Conservation (phyloP, 441 rosid genomes). For the Theobroma grandiflorum region DNA sequence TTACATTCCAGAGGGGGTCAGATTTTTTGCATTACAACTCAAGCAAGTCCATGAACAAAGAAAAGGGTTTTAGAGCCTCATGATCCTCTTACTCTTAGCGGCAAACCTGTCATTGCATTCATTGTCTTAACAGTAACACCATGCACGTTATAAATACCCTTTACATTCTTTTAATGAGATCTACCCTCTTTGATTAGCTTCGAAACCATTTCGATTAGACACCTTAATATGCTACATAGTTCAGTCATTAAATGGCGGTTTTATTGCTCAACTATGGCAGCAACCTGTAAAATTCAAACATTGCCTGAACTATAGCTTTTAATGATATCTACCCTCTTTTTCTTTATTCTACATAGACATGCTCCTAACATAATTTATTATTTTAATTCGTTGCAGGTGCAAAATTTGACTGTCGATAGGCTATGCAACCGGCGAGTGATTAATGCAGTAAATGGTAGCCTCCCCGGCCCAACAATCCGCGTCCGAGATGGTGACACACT, state of each 20-base stretch:
- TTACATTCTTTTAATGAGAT: neutral
- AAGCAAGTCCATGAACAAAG: neutral
- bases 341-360: neutral
- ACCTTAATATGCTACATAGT: neutral
- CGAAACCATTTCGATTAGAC: neutral
- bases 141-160: neutral
- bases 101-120: neutral
- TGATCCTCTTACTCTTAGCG: neutral
- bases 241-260: neutral
- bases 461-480: constrained; percentile 79
- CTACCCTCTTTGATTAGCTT: neutral
- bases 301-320: no score
- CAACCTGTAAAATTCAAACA: neutral
- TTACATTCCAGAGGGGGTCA: neutral
- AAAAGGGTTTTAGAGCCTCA: neutral
- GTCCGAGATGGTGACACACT: constrained; percentile 85
- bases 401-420: constrained; percentile 59
- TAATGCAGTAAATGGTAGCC: constrained; percentile 75
- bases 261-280: neutral
- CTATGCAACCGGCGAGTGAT: constrained; percentile 66
- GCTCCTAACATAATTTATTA: neutral
- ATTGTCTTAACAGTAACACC: neutral
- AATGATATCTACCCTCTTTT: neutral
- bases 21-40: neutral
- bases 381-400: constrained; percentile 54